phyloP scores from a whole-genome alignment of 2,329 filamentous ascomycete species.

The Magnaporthiopsis rhizophila region DNA sequence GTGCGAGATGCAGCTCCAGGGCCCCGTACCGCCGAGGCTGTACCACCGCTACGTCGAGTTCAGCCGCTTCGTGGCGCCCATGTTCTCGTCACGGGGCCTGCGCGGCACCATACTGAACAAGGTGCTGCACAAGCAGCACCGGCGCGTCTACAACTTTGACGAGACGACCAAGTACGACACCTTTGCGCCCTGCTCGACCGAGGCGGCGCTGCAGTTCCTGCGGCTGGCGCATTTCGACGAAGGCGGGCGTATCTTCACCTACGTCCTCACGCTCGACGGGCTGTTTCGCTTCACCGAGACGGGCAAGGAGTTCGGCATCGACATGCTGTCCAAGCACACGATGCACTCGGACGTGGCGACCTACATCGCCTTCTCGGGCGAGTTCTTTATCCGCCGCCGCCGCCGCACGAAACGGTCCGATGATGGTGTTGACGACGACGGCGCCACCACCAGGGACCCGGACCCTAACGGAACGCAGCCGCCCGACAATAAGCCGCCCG shows the following conservation, averaged over 20 bases:
- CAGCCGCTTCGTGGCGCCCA: conserved; percentile 77
- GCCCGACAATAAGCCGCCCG: conserved; percentile 38
- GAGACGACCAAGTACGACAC: conserved; percentile 63
- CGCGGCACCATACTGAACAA: conserved; percentile 74
- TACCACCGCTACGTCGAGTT: conserved; percentile 95
- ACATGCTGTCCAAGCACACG: conserved; percentile 87
- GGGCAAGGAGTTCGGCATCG: conserved; percentile 89
- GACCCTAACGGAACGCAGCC: conserved; percentile 15
- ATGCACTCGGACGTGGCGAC: conserved; percentile 92
- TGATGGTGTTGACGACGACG: conserved; percentile 24
- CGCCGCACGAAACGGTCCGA: too few species aligned
- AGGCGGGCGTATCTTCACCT: conserved; percentile 82
- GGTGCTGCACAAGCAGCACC: conserved; percentile 83
- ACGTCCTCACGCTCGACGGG: conserved; percentile 81
- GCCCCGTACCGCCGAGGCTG: conserved; percentile 69
- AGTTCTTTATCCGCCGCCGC: conserved; percentile 71
- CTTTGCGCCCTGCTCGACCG: conserved; percentile 57
- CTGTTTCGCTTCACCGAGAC: conserved; percentile 90
- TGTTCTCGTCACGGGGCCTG: conserved; percentile 74
- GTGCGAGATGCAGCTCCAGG: conserved; percentile 79
- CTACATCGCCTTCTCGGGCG: conserved; percentile 86
- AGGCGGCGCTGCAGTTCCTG: conserved; percentile 72
- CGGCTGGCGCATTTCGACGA: conserved; percentile 81
- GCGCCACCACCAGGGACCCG: conserved; percentile 21
- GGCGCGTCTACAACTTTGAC: conserved; percentile 83